A percentile compares a stretch with the other conserved stretches of the same genome.
Evolutionary conservation across 305 asterid genomes (phyloP).

Genomic region (Fraxinus floribunda): DNA sequence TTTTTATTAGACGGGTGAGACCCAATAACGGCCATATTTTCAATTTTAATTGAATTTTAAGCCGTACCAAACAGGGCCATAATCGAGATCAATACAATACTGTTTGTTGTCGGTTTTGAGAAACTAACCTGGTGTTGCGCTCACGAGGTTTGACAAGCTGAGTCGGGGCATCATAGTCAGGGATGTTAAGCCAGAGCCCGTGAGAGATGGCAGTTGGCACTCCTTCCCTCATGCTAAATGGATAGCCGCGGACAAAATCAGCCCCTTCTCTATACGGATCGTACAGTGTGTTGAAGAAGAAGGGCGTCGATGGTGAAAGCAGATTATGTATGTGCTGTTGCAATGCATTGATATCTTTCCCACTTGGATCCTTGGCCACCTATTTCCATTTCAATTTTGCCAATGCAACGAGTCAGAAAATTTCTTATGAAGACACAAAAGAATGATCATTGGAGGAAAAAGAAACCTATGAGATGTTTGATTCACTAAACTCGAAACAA

Average conservation of each 20-base stretch:
- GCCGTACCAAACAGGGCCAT: no score
- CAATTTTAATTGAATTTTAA: no score
- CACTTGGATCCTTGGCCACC: slow-evolving; percentile 66
- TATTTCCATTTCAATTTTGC: slow-evolving; percentile 20
- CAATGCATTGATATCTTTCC: slow-evolving; percentile 57
- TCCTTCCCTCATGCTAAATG: slow-evolving; percentile 62
- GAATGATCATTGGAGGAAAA: not conserved
- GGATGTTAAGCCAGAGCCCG: slow-evolving; percentile 68
- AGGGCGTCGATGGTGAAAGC: slow-evolving; percentile 50
- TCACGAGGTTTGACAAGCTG: slow-evolving; percentile 61
- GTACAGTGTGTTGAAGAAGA: slow-evolving; percentile 60
- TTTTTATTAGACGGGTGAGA: no score
- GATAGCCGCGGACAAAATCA: slow-evolving; percentile 62
- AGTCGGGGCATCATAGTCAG: slow-evolving; percentile 61
- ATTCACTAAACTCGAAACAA: not conserved
- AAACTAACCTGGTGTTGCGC: slow-evolving; percentile 50
- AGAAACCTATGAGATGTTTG: not conserved
- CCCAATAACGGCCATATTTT: no score
- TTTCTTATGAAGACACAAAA: not conserved
- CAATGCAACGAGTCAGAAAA: not conserved
- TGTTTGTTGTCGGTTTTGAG: not conserved
- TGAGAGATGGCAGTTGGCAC: slow-evolving; percentile 59
- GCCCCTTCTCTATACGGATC: slow-evolving; percentile 60
- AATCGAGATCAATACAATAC: not conserved
- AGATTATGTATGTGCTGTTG: slow-evolving; percentile 51